Evolutionary conservation across 805 yeast genomes (phyloP), one percentile per base, ranked within the genome.

Genomic region (Ogataea ganodermae): DNA sequence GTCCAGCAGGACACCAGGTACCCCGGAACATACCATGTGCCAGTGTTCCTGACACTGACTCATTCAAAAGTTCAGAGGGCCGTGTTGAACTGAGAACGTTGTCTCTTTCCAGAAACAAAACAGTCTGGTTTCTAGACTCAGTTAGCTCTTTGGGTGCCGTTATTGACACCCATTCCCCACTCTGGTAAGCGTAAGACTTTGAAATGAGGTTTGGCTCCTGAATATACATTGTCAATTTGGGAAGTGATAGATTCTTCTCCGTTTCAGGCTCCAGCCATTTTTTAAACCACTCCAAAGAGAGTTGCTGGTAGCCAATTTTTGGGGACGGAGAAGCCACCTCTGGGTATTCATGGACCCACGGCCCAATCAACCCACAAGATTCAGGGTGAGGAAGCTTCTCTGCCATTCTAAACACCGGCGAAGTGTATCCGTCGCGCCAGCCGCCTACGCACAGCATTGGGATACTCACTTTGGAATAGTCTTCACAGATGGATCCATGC

Each of bases 311-410:
- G 5, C 74, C 76, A 52, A 72, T 67, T 44, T 62, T 64, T 28
- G 77, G 76, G 12, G 63, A 59, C 4, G 76, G 76, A 22, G 67
- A 69, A 1, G 75, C 76, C 57, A 72, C 69, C 52, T 72, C 76
- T 2, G 76, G 77, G 54, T 63, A 72, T 49, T 72, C 76, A 52
- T 72, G 77, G 36, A 72, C 76, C 77, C 76, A 72, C 6, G 76
- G 77, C 14, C 76, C 76, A 55, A 72, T 63, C 14, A 72, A 44
- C 26, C 66, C 66, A 26, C 60, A 52, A 1, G 70, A 57, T 26
- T 69, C 58, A 9, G 71, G 72, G 32, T 38, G 42, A 13, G 42
- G 42, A 16, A 72, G 56, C n/a, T 68, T 60, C 8, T 67, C 66
- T 28, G 62, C 64, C 72, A 72, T 68, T 55, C 74, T 62, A 52